Evolutionary conservation across 2,329 filamentous ascomycete species (phyloP).

Genomic region (Gaeumannomyces tritici): DNA sequence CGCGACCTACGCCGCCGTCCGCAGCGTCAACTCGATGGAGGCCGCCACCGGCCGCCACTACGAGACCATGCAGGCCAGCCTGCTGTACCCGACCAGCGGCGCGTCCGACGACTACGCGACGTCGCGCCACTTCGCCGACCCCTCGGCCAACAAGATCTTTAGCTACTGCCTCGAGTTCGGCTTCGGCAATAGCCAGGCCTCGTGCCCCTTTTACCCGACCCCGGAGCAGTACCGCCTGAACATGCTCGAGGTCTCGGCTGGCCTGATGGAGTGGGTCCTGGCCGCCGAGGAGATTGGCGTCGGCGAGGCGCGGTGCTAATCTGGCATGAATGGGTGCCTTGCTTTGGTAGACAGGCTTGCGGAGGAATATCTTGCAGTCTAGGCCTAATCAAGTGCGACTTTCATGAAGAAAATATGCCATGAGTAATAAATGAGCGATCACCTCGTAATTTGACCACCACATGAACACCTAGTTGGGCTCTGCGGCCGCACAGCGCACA

Average conservation of each 20-base stretch:
- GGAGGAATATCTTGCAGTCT: no score
- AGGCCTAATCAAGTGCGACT: no score
- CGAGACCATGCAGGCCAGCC: slow-evolving; percentile 24
- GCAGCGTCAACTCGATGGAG: slow-evolving; percentile 8
- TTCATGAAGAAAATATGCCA: no score
- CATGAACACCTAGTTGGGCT: no score
- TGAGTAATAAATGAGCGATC: no score
- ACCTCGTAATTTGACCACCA: no score
- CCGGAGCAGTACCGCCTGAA: slow-evolving; percentile 29
- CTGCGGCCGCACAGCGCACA: no score
- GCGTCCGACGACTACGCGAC: slow-evolving; percentile 36
- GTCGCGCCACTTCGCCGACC: slow-evolving; percentile 29
- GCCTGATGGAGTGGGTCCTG: slow-evolving; percentile 34
- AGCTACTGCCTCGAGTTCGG: slow-evolving; percentile 40
- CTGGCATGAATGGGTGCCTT: no score
- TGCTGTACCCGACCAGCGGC: slow-evolving; percentile 36
- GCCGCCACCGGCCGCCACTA: slow-evolving; percentile 26
- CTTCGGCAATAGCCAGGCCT: slow-evolving; percentile 19
- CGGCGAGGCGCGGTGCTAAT: background rate
- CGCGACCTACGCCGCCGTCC: background rate
- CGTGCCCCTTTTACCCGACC: slow-evolving; percentile 36
- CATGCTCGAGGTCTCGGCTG: slow-evolving; percentile 33
- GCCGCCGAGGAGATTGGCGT: slow-evolving; percentile 1
- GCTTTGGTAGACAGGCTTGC: no score
- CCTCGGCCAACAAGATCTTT: slow-evolving; percentile 25